A percentile compares a stretch with the other conserved stretches of the same genome.
These are phyloP conservation scores for Linum usitatissimum DNA, from an alignment of 345 rosid species.

Conservation along the genomic window DNA sequence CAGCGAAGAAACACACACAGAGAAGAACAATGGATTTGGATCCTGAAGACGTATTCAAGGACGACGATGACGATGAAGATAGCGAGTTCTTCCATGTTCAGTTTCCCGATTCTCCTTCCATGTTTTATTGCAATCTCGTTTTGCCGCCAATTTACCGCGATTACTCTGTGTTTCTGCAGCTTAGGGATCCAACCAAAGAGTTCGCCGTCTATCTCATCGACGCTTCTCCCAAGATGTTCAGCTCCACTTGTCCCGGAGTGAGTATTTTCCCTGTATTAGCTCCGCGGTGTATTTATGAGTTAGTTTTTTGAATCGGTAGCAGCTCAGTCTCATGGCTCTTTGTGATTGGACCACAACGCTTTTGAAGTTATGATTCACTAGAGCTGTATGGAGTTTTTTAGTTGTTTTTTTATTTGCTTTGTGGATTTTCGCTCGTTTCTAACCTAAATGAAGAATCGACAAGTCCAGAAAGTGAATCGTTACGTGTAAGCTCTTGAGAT, in stretches of 20 bases:
- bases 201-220: conserved; percentile 66
- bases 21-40: conserved; percentile 30
- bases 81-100: conserved; percentile 47
- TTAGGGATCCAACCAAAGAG: conserved; percentile 55
- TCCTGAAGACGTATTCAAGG: conserved; percentile 86
- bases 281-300: no score
- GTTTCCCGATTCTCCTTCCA: background rate
- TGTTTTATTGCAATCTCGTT: background rate
- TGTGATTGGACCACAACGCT: no score
- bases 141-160: background rate
- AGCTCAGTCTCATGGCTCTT: no score
- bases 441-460: no score
- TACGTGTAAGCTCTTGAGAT: background rate
- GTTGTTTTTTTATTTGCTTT: no score
- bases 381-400: no score
- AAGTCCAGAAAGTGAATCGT: no score
- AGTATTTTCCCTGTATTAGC: conserved; percentile 13
- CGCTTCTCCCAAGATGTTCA: conserved; percentile 86
- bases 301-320: no score
- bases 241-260: conserved; percentile 39
- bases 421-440: no score
- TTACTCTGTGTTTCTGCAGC: conserved; percentile 26
- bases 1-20: background rate
- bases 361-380: no score
- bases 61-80: conserved; percentile 68